Base-by-base conservation (phyloP, 768 basidiomycete genomes). In the Phylloporus sp. region DNA sequence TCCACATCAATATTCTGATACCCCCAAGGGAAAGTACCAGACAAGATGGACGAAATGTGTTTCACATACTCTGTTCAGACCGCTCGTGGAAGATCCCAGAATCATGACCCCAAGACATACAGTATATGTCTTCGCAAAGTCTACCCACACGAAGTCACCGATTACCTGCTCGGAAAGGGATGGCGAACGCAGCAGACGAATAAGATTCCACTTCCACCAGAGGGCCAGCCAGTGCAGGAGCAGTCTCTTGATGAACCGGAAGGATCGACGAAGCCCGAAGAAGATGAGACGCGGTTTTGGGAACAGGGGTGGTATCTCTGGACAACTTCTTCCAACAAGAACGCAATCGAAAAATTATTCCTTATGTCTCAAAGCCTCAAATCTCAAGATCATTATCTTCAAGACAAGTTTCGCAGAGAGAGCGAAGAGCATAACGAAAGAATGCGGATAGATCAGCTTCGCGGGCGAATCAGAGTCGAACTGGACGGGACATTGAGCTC, bases 271-370 rank as follows among this genome's bases (percentile, higher is more conserved):
- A 57, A 42, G 52, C 39, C 60, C 22, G 68, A 51, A 52, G 68
- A 54, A 34, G 72, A 78, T 20, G 73, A 71, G 36, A 81, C 53
- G 15, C 63, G 78, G 55, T 76, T 79, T 59, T 91, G 88, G 88
- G 76, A 86, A 50, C 80, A 83, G 59, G 87, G 88, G 5, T 85
- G 79, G 77, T 91, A 91, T 61, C 59, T 91, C 36, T 89, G 86
- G 86, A 76, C 80, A 45, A 78, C 79, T 15, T 73, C 73, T 48
- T 81, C 75, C 44, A 72, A 75, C 43, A 73, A 72, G 63, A 80
- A 77, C 11, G 73, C 77, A 8, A 72, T 76, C 56, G 79, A 84
- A 62, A 82, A 80, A 59, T 66, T 83, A 45, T 69, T 78, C 16
- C 72, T 74, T 44, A 88, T 90, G 86, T 75, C 73, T 58, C 62